These are phyloP conservation scores for Pythium myriotylum DNA, from an alignment of 352 stramenopile genomes.

Conservation along the genomic window DNA sequence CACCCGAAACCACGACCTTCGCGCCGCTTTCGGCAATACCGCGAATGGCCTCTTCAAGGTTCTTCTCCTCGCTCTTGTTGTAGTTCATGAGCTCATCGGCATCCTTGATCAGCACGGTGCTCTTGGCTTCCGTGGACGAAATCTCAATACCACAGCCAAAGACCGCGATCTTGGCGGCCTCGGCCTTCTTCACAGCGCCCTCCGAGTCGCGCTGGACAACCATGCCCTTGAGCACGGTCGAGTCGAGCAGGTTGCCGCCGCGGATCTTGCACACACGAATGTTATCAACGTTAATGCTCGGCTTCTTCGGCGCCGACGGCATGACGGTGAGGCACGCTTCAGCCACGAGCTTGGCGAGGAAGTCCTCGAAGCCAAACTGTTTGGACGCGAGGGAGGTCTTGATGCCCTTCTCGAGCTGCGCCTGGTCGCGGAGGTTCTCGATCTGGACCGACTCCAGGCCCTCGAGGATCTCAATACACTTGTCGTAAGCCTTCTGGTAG, in stretches of 20 bases:
- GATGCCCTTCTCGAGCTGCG: slow-evolving; percentile 90
- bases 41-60: slow-evolving; percentile 98
- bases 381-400: slow-evolving; percentile 97
- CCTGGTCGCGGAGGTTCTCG: slow-evolving; percentile 79
- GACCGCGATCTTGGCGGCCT: slow-evolving; percentile 95
- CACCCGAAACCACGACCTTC: slow-evolving; percentile 96
- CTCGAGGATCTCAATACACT: slow-evolving; percentile 93
- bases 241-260: slow-evolving; percentile 95
- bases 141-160: slow-evolving; percentile 98
- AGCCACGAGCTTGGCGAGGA: slow-evolving; percentile 94
- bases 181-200: slow-evolving; percentile 90
- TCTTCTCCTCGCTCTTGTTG: slow-evolving; percentile 99
- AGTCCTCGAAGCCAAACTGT: slow-evolving; percentile 96
- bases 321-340: slow-evolving; percentile 96
- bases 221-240: slow-evolving; percentile 97
- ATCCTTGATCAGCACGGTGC: slow-evolving; percentile 99
- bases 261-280: slow-evolving; percentile 98
- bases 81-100: slow-evolving; percentile 99
- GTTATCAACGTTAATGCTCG: slow-evolving; percentile 96
- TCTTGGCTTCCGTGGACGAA: slow-evolving; percentile 97
- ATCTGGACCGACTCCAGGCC: slow-evolving; percentile 81
- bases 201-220: slow-evolving; percentile 94
- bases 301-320: slow-evolving; percentile 79
- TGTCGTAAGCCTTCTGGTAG: slow-evolving; percentile 96
- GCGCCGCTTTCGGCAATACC: slow-evolving; percentile 95